Evolutionary conservation across 2,329 filamentous ascomycete species (phyloP).

Genomic region (Hortaea werneckii): DNA sequence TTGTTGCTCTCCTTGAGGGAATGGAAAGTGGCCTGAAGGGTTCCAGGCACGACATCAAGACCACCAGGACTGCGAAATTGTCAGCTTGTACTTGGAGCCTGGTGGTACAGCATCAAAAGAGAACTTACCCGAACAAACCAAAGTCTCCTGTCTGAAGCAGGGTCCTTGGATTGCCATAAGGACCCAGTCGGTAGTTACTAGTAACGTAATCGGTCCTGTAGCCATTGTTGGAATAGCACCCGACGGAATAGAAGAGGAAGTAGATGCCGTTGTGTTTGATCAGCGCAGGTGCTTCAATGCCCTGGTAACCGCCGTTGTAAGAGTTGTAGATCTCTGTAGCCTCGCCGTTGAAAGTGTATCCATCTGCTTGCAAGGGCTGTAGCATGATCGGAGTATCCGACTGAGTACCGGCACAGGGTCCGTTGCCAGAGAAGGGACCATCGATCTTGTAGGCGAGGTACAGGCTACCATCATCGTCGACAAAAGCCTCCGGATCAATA

Average conservation of each 20-base stretch:
- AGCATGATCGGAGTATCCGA: not conserved
- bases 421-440: not conserved
- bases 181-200: conserved; percentile 8
- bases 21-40: not conserved
- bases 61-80: not conserved
- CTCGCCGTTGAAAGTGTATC: not conserved
- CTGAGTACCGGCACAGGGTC: not conserved
- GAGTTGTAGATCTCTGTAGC: not conserved
- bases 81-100: no score
- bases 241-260: conserved; percentile 17
- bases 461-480: not conserved
- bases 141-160: conserved; percentile 14
- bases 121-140: conserved; percentile 6
- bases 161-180: conserved; percentile 10
- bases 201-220: conserved; percentile 17
- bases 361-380: not conserved
- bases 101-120: no score
- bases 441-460: conserved; percentile 1
- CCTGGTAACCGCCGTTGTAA: not conserved
- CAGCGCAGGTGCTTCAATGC: not conserved
- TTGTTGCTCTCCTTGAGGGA: not conserved
- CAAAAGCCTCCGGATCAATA: not conserved
- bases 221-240: conserved; percentile 11
- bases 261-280: conserved; percentile 7
- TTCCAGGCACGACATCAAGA: not conserved